A percentile compares a stretch with the other conserved stretches of the same genome.
phyloP scores from a whole-genome alignment of 768 basidiomycete species.

The Megacollybia marginata region DNA sequence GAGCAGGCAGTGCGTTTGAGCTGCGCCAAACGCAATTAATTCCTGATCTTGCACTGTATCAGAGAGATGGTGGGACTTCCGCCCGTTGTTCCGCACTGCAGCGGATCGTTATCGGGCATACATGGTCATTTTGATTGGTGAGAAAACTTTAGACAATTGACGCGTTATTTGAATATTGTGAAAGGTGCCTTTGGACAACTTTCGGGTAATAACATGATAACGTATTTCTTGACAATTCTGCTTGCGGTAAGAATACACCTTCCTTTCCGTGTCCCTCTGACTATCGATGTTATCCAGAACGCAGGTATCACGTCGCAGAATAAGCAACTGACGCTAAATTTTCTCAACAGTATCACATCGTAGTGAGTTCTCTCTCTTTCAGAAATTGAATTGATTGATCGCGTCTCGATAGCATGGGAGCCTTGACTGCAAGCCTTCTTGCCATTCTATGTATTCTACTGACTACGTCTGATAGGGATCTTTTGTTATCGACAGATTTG shows the following conservation, averaged over 20 bases:
- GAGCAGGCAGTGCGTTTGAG: constrained; percentile 29
- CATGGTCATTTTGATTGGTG: constrained; percentile 45
- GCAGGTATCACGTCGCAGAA: constrained; percentile 37
- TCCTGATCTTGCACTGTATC: neutral
- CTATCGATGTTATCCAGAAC: constrained; percentile 17
- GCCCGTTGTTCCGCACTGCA: constrained; percentile 37
- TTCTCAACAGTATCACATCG: constrained; percentile 45
- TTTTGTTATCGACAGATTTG: constrained; percentile 39
- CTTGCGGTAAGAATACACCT: constrained; percentile 7
- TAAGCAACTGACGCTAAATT: constrained; percentile 37
- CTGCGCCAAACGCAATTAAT: neutral
- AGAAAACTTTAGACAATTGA: constrained; percentile 1
- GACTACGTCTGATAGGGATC: constrained; percentile 25
- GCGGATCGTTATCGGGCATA: constrained; percentile 40
- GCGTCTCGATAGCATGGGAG: constrained; percentile 7
- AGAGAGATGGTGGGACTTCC: constrained; percentile 51
- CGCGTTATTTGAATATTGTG: neutral
- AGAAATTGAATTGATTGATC: neutral
- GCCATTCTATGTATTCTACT: neutral
- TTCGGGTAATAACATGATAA: constrained; percentile 42
- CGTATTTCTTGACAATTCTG: constrained; percentile 40
- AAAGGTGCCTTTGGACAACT: constrained; percentile 31
- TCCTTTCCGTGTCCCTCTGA: too few species aligned
- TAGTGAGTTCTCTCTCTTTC: constrained; percentile 22
- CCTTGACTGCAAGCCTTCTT: constrained; percentile 21